phyloP scores from a whole-genome alignment of 2,329 filamentous ascomycete species.

The Exophiala viscosa region DNA sequence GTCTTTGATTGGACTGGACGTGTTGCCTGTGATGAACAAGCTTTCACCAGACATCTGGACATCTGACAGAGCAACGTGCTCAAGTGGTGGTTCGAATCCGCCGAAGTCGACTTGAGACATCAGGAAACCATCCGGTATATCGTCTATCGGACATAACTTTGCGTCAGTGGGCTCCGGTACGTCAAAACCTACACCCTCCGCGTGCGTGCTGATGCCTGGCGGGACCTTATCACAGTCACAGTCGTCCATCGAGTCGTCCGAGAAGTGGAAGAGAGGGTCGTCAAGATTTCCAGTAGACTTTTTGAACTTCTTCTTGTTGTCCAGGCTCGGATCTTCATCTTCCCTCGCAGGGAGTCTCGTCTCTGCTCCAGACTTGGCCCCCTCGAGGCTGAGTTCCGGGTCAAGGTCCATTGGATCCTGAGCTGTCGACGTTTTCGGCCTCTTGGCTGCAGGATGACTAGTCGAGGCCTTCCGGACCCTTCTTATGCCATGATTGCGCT shows the following conservation, averaged over 20 bases:
- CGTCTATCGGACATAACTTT: neutral
- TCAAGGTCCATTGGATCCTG: neutral
- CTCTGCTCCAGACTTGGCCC: neutral
- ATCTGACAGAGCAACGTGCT: slow-evolving; percentile 19
- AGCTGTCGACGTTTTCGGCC: slow-evolving; percentile 3
- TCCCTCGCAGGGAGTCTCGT: neutral
- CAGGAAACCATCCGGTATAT: slow-evolving; percentile 2
- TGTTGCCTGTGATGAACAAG: neutral
- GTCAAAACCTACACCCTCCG: neutral
- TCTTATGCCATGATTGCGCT: neutral
- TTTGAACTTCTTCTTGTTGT: neutral
- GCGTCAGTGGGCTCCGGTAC: neutral
- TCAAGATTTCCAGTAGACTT: neutral
- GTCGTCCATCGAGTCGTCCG: neutral
- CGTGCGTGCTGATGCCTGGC: neutral
- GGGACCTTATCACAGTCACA: neutral
- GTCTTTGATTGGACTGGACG: slow-evolving; percentile 6
- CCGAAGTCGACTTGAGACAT: slow-evolving; percentile 11
- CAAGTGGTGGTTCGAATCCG: slow-evolving; percentile 15
- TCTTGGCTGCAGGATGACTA: slow-evolving; percentile 3
- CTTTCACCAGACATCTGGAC: slow-evolving; percentile 8
- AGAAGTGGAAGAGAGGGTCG: neutral
- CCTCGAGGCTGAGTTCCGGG: too few species aligned
- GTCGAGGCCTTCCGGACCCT: neutral
- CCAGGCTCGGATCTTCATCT: neutral